A percentile compares a stretch with the other conserved stretches of the same genome.
phyloP scores from a whole-genome alignment of 768 basidiomycete species.

The Suillus subluteus region DNA sequence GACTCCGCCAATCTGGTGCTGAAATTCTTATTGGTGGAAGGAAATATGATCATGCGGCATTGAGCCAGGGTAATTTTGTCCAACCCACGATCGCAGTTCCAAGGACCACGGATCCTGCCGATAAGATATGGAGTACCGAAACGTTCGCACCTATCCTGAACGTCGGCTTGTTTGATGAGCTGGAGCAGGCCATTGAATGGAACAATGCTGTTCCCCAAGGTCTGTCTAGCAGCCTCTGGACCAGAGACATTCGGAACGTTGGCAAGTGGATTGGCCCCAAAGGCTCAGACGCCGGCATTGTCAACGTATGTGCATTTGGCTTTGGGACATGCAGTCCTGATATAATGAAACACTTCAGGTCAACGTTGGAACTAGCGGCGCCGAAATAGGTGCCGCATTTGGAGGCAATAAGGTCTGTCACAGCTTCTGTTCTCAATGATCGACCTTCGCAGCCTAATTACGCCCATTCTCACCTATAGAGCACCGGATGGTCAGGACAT shows the following conservation, averaged over 20 bases:
- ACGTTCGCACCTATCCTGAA: slow-evolving; percentile 91
- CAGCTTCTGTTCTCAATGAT: slow-evolving; percentile 15
- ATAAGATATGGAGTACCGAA: slow-evolving; percentile 75
- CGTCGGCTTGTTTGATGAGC: slow-evolving; percentile 82
- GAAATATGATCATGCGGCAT: slow-evolving; percentile 50
- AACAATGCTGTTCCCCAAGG: slow-evolving; percentile 92
- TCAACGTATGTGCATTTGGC: slow-evolving; percentile 63
- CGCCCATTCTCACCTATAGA: slow-evolving; percentile 45
- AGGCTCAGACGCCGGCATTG: slow-evolving; percentile 91
- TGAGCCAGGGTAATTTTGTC: slow-evolving; percentile 83
- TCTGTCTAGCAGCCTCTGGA: slow-evolving; percentile 92
- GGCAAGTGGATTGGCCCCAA: slow-evolving; percentile 92
- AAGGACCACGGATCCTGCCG: slow-evolving; percentile 52
- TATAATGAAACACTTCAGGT: slow-evolving; percentile 40
- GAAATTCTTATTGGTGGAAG: slow-evolving; percentile 78
- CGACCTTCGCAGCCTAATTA: slow-evolving; percentile 20
- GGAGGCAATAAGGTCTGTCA: slow-evolving; percentile 85
- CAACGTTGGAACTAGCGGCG: slow-evolving; percentile 70
- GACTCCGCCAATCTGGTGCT: slow-evolving; percentile 67
- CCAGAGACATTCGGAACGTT: slow-evolving; percentile 77
- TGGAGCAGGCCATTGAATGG: slow-evolving; percentile 86
- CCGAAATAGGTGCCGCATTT: slow-evolving; percentile 85
- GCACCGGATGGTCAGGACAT: slow-evolving; percentile 71
- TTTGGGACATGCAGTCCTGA: slow-evolving; percentile 7
- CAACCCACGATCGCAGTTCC: slow-evolving; percentile 84